phyloP scores from a whole-genome alignment of 495 filamentous ascomycete genomes.

The Xylaria curta region DNA sequence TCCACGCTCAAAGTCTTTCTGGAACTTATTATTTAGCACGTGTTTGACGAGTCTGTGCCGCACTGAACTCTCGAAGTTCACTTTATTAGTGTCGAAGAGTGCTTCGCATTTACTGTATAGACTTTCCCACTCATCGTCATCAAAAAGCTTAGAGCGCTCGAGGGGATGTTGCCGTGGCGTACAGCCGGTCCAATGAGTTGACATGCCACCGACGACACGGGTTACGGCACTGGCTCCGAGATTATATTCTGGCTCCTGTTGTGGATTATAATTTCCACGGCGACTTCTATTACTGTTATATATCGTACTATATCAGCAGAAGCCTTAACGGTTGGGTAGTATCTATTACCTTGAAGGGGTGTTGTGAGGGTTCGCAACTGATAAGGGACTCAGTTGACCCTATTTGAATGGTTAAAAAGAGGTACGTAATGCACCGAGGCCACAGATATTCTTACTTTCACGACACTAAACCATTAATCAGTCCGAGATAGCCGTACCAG shows the following conservation, averaged over 20 bases:
- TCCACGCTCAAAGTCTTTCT: not conserved
- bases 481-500: not conserved
- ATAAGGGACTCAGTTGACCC: not conserved
- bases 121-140: not conserved
- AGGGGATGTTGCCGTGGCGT: not conserved
- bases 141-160: not conserved
- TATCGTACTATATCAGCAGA: not conserved
- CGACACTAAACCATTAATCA: not conserved
- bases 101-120: not conserved
- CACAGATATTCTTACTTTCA: not conserved
- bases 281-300: not conserved
- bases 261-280: not conserved
- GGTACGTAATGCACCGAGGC: not conserved
- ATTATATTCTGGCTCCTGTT: not conserved
- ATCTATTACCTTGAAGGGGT: not conserved
- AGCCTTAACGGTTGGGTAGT: not conserved
- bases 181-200: not conserved
- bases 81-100: not conserved
- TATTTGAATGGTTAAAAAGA: not conserved
- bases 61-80: not conserved
- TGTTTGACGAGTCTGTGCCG: not conserved
- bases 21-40: not conserved
- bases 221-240: not conserved
- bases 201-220: conserved; percentile 9
- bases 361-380: not conserved